Conservation (phyloP, 345 rosid species). For the Eucalyptus leucophloia region DNA sequence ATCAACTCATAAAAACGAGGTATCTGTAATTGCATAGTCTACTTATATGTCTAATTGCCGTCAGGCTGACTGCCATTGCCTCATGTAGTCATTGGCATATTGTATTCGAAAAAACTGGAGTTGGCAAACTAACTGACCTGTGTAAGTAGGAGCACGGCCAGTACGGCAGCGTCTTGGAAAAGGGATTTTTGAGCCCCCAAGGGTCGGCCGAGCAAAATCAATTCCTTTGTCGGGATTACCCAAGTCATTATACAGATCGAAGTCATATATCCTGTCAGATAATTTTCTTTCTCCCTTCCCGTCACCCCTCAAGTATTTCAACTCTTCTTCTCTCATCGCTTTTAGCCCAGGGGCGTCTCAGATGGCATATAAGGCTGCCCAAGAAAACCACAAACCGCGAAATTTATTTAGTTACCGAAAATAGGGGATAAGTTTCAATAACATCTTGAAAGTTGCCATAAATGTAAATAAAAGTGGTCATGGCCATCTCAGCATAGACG, state of each 20-base stretch:
- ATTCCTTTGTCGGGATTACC: conserved; percentile 80
- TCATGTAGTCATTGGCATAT: neutral
- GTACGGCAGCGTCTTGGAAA: conserved; percentile 96
- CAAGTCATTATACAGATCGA: conserved; percentile 74
- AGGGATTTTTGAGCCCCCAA: conserved; percentile 62
- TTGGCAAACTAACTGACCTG: conserved; percentile 22
- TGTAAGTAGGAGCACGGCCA: conserved; percentile 50
- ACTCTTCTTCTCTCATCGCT: conserved; percentile 61
- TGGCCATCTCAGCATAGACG: neutral
- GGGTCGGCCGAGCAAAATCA: conserved; percentile 48
- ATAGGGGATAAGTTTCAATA: neutral
- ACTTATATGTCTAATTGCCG: neutral
- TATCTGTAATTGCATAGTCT: neutral
- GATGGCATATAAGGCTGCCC: conserved; percentile 80
- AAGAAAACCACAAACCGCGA: neutral
- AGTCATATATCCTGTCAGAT: conserved; percentile 81
- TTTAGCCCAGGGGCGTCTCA: conserved; percentile 78
- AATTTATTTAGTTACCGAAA: neutral
- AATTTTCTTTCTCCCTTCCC: conserved; percentile 64
- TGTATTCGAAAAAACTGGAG: neutral
- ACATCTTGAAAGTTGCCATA: neutral
- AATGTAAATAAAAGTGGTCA: neutral
- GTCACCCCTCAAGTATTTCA: conserved; percentile 52
- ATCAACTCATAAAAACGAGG: neutral
- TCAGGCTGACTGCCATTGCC: neutral